A percentile compares a stretch with the other conserved stretches of the same genome.
Evolutionary conservation across 768 basidiomycete genomes (phyloP).

Genomic region (Hydnomerulius pinastri): DNA sequence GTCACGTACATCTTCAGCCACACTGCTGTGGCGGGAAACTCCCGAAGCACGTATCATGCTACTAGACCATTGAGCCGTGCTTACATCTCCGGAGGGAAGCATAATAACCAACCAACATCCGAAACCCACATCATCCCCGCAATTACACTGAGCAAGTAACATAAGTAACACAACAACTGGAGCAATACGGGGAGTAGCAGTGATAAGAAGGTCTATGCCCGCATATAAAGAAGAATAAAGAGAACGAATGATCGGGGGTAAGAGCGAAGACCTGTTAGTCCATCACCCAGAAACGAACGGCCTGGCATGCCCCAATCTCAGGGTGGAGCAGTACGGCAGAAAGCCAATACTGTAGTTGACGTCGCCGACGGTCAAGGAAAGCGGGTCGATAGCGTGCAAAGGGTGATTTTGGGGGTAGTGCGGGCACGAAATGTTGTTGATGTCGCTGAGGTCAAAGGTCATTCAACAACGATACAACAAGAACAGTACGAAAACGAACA

Average conservation of each 20-base stretch:
- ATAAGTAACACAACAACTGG: neutral
- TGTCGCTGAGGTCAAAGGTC: conserved; percentile 35
- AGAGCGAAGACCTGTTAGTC: conserved; percentile 20
- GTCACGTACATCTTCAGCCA: conserved; percentile 12
- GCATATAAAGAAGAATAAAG: conserved; percentile 1
- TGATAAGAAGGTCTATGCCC: neutral
- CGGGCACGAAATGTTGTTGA: conserved; percentile 50
- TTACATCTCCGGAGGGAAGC: neutral
- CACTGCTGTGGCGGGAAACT: conserved; percentile 3
- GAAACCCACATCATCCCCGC: too few species aligned
- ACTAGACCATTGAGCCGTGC: conserved; percentile 14
- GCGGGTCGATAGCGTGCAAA: conserved; percentile 65
- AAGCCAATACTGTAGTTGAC: conserved; percentile 67
- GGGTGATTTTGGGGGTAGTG: conserved; percentile 69
- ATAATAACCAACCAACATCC: too few species aligned
- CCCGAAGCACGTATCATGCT: conserved; percentile 15
- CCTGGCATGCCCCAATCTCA: conserved; percentile 63
- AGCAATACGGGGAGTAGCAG: neutral
- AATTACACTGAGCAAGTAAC: neutral
- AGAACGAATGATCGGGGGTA: neutral
- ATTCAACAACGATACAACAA: neutral
- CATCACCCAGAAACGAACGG: conserved; percentile 65
- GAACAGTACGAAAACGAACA: conserved; percentile 34
- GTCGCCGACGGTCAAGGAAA: conserved; percentile 65
- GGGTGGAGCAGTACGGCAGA: conserved; percentile 65